phyloP scores from a whole-genome alignment of 2,329 filamentous ascomycete genomes.

The Dendrostoma leiphaemia region DNA sequence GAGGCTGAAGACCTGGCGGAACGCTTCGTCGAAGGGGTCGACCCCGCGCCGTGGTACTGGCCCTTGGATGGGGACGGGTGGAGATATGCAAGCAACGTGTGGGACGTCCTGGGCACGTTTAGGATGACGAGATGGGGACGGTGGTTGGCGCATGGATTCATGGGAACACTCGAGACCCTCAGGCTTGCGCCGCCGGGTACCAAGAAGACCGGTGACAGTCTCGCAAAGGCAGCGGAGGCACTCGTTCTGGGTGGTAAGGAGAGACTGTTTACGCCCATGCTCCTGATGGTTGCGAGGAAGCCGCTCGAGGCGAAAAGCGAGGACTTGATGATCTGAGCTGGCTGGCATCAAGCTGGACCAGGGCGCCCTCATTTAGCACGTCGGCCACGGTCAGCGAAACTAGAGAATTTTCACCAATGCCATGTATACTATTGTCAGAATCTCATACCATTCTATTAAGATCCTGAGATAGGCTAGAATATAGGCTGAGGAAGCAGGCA shows the following conservation, averaged over 20 bases:
- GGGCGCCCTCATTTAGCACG: too few species aligned
- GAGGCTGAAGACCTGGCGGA: conserved; percentile 69
- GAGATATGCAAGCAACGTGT: conserved; percentile 10
- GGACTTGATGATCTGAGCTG: too few species aligned
- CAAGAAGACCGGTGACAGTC: conserved; percentile 72
- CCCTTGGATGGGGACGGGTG: conserved; percentile 19
- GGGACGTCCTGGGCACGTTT: conserved; percentile 15
- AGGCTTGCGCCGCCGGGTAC: conserved; percentile 66
- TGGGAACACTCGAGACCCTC: conserved; percentile 63
- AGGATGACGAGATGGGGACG: conserved; percentile 73
- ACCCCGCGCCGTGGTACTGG: conserved; percentile 70
- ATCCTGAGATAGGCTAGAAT: too few species aligned
- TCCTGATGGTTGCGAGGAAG: conserved; percentile 17
- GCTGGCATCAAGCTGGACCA: too few species aligned
- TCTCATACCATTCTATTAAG: too few species aligned
- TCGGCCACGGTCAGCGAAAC: too few species aligned
- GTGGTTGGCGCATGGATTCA: conserved; percentile 60
- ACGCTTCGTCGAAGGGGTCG: conserved; percentile 39
- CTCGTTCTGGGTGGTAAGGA: conserved; percentile 17
- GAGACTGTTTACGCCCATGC: conserved; percentile 18
- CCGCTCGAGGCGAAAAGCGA: not conserved
- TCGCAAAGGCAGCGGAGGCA: conserved; percentile 52
- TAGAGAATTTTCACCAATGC: too few species aligned
- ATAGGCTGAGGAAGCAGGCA: too few species aligned
- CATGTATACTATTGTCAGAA: too few species aligned